These are phyloP conservation scores for Trichoderma sp. DNA, from an alignment of 2,329 filamentous ascomycete genomes.

Conservation along the genomic window DNA sequence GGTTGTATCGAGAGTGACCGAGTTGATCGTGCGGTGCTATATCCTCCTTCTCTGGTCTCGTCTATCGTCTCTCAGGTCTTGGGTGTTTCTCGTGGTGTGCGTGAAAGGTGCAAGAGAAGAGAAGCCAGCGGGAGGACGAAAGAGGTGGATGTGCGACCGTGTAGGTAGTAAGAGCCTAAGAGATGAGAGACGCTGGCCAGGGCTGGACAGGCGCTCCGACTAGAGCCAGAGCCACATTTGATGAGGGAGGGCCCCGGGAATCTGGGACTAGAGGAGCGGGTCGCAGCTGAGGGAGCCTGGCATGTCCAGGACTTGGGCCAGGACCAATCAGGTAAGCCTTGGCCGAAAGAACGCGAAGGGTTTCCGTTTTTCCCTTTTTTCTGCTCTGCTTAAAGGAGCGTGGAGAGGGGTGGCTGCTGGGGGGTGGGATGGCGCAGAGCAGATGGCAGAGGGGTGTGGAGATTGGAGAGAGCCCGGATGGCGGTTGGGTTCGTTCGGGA, in stretches of 20 bases:
- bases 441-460: conserved; percentile 10
- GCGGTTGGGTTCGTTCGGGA: conserved; percentile 22
- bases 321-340: conserved; percentile 27
- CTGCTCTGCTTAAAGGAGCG: neutral
- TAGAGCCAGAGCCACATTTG: conserved; percentile 3
- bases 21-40: neutral
- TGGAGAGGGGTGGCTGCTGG: neutral
- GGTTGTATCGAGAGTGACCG: neutral
- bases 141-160: conserved; percentile 26
- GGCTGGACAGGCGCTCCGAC: neutral
- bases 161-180: conserved; percentile 4
- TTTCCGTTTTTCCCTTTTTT: neutral
- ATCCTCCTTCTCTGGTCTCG: neutral
- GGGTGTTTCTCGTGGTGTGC: neutral
- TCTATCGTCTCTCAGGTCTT: neutral
- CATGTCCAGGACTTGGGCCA: conserved; percentile 21
- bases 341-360: conserved; percentile 26
- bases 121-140: conserved; percentile 17
- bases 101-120: conserved; percentile 11
- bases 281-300: conserved; percentile 29
- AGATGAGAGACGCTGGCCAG: conserved; percentile 5
- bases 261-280: conserved; percentile 27
- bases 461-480: neutral
- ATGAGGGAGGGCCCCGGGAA: conserved; percentile 26
- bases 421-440: neutral